Conservation (phyloP, 129 eudicot species). For the Flaveria bidentis region DNA sequence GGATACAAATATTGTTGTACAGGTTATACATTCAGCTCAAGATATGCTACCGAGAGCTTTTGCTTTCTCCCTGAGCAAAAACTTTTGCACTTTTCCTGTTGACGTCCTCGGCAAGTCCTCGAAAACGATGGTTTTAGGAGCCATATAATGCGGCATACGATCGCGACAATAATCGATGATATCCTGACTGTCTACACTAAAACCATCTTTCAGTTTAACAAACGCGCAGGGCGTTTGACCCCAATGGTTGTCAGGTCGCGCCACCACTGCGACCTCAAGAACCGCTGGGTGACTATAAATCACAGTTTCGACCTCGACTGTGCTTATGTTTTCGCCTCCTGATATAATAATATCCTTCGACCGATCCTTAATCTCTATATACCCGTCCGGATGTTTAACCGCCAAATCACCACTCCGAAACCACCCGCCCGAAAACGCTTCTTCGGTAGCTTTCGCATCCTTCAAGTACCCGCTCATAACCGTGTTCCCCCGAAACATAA, state of each 20-base stretch:
- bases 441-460: constrained; percentile 55
- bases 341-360: constrained; percentile 65
- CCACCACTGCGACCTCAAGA: constrained; percentile 77
- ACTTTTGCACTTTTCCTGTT: constrained; percentile 76
- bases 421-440: constrained; percentile 68
- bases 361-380: constrained; percentile 64
- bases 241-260: constrained; percentile 72
- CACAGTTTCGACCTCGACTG: constrained; percentile 64
- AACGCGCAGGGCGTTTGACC: constrained; percentile 76
- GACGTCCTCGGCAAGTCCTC: constrained; percentile 68
- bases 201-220: constrained; percentile 68
- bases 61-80: constrained; percentile 62
- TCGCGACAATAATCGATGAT: constrained; percentile 56
- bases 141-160: constrained; percentile 67
- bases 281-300: constrained; percentile 62
- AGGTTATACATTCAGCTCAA: constrained; percentile 3
- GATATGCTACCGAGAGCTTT: constrained; percentile 60
- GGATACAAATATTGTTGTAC: not conserved
- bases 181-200: constrained; percentile 32
- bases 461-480: constrained; percentile 75
- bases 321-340: constrained; percentile 73
- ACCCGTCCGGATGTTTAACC: constrained; percentile 63
- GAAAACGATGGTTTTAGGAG: constrained; percentile 58
- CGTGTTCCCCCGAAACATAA: constrained; percentile 71
- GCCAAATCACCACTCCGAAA: constrained; percentile 66